Conservation (phyloP, 2,329 filamentous ascomycete genomes). For the Xylariaceae sp. region DNA sequence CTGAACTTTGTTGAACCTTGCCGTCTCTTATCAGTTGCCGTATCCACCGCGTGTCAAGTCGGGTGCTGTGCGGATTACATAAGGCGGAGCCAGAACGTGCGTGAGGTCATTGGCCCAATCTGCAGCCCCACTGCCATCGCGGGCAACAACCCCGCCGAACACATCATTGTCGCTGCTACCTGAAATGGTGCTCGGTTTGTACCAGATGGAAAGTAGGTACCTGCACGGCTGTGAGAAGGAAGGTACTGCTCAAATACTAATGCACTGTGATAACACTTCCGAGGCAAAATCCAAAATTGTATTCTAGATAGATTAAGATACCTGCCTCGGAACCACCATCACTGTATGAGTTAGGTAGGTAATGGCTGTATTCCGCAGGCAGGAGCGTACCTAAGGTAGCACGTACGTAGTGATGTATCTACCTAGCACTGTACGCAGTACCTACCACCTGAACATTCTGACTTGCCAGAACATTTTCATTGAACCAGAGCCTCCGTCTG, state of each 20-base stretch:
- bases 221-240: not conserved
- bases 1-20: too few relatives aligned
- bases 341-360: too few relatives aligned
- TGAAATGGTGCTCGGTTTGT: constrained; percentile 13
- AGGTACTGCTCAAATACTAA: not conserved
- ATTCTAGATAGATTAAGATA: too few relatives aligned
- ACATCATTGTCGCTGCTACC: constrained; percentile 23
- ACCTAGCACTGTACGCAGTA: not conserved
- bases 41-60: too few relatives aligned
- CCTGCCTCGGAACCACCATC: too few relatives aligned
- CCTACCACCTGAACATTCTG: not conserved
- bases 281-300: not conserved
- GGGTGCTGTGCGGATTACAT: too few relatives aligned
- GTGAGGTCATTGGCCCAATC: not conserved
- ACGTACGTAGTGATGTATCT: too few relatives aligned
- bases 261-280: not conserved
- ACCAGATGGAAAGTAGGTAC: not conserved
- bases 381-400: too few relatives aligned
- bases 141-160: not conserved
- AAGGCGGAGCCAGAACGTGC: too few relatives aligned
- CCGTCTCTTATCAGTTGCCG: too few relatives aligned
- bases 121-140: not conserved
- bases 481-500: not conserved
- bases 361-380: too few relatives aligned
- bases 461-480: not conserved